Evolutionary conservation across 176 grass and related monocot species (phyloP).

Genomic region (Triticum aestivum): DNA sequence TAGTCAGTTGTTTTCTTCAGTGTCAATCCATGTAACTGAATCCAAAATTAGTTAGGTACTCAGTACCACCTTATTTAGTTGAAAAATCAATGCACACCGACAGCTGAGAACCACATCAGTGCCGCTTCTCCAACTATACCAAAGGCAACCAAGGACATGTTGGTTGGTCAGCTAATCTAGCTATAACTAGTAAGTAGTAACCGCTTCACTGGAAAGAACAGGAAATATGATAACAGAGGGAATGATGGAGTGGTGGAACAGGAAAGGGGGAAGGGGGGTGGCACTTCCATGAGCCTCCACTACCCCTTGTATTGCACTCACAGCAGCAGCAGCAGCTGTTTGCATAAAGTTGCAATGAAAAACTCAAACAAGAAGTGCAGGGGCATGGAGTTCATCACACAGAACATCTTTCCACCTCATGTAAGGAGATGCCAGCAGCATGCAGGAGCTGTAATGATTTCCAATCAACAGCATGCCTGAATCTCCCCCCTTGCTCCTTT

Average conservation of each 20-base stretch:
- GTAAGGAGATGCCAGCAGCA: neutral
- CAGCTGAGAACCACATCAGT: neutral
- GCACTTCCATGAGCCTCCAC: constrained; percentile 27
- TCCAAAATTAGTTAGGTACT: neutral
- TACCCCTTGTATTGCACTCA: neutral
- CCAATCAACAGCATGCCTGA: neutral
- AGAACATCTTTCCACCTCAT: neutral
- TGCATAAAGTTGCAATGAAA: constrained; percentile 21
- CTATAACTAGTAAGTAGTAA: neutral
- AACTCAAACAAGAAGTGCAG: neutral
- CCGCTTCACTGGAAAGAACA: neutral
- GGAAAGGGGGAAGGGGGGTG: neutral
- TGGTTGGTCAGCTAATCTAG: neutral
- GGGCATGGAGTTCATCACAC: neutral
- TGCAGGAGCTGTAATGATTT: constrained; percentile 13
- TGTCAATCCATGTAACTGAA: neutral
- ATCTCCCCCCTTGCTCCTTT: neutral
- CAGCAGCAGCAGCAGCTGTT: neutral
- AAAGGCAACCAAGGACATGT: neutral
- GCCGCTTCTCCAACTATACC: neutral
- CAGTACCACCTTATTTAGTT: neutral
- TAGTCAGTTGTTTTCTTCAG: neutral
- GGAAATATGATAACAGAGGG: neutral
- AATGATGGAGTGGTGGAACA: constrained; percentile 22
- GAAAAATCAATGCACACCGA: neutral